Evolutionary conservation across 345 rosid species (phyloP).

Genomic region (Eutrema yunnanense): DNA sequence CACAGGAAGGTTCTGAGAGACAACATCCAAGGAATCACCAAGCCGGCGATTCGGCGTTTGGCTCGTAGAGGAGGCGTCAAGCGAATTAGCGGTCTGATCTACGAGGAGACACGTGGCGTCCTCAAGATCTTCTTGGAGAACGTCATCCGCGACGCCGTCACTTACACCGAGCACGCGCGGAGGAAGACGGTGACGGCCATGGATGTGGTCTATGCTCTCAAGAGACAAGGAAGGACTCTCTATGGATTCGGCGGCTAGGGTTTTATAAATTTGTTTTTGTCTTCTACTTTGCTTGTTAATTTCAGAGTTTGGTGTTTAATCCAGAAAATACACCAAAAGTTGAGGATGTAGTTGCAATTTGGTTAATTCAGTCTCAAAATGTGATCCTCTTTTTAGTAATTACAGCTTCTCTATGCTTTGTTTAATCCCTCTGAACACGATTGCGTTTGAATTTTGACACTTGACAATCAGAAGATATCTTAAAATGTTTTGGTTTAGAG

Average conservation of each 20-base stretch:
- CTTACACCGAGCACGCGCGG: constrained; percentile 18
- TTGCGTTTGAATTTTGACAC: neutral
- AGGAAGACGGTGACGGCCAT: constrained; percentile 24
- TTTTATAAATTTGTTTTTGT: neutral
- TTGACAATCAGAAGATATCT: neutral
- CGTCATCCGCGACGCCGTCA: constrained; percentile 11
- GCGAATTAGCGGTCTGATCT: constrained; percentile 8
- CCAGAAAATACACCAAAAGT: neutral
- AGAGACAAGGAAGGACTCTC: constrained; percentile 17
- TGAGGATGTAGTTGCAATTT: neutral
- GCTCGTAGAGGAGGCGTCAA: constrained; percentile 13
- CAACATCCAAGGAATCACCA: constrained; percentile 14
- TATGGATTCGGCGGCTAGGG: constrained; percentile 25
- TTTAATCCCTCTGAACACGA: neutral
- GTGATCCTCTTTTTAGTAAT: neutral
- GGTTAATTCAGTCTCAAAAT: neutral
- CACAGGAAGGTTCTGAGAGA: constrained; percentile 24
- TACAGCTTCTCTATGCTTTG: neutral
- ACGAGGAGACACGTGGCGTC: constrained; percentile 19
- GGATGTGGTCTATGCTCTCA: constrained; percentile 21
- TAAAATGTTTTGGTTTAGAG: neutral
- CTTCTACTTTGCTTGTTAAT: neutral
- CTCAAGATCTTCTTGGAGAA: constrained; percentile 24
- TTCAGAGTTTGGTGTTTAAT: neutral
- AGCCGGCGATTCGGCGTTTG: neutral